Conservation (phyloP, 164 flowering plant species). For the Warburgia ugandensis region DNA sequence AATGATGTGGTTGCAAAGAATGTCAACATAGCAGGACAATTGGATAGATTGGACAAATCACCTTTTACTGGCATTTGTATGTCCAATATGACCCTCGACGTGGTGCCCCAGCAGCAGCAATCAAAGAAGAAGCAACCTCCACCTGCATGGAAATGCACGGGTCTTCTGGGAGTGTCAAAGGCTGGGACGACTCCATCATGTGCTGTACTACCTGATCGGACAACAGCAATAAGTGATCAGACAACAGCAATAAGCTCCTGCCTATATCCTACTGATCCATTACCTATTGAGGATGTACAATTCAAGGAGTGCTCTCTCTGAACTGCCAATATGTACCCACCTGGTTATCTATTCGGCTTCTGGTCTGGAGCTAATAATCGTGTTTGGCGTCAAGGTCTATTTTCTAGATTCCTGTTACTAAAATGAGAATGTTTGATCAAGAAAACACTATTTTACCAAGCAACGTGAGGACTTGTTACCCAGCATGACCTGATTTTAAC, state of each 20-base stretch:
- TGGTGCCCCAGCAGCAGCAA: too few species aligned
- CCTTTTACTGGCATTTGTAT: conserved; percentile 55
- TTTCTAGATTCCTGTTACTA: too few species aligned
- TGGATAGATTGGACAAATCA: conserved; percentile 49
- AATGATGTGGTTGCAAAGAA: conserved; percentile 55
- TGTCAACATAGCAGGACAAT: conserved; percentile 42
- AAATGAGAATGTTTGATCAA: too few species aligned
- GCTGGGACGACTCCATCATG: conserved; percentile 53
- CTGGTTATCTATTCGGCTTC: too few species aligned
- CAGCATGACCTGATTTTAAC: too few species aligned
- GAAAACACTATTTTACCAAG: too few species aligned
- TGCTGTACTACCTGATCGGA: conserved; percentile 23
- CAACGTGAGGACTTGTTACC: too few species aligned
- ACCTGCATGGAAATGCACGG: conserved; percentile 48
- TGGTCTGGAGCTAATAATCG: too few species aligned
- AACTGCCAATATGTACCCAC: too few species aligned
- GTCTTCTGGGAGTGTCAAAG: conserved; percentile 41
- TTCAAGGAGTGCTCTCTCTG: conserved; percentile 32
- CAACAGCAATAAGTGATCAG: too few species aligned
- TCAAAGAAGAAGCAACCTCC: too few species aligned
- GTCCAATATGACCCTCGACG: conserved; percentile 43
- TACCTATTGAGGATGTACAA: conserved; percentile 38
- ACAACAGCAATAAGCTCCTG: conserved; percentile 26
- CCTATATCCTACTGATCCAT: conserved; percentile 33
- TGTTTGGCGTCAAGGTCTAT: too few species aligned